Percentiles rank a stretch among this genome's conserved stretches.
These are phyloP conservation scores for Elongisporangium senticosum DNA, from an alignment of 352 stramenopile genomes.

Conservation along the genomic window DNA sequence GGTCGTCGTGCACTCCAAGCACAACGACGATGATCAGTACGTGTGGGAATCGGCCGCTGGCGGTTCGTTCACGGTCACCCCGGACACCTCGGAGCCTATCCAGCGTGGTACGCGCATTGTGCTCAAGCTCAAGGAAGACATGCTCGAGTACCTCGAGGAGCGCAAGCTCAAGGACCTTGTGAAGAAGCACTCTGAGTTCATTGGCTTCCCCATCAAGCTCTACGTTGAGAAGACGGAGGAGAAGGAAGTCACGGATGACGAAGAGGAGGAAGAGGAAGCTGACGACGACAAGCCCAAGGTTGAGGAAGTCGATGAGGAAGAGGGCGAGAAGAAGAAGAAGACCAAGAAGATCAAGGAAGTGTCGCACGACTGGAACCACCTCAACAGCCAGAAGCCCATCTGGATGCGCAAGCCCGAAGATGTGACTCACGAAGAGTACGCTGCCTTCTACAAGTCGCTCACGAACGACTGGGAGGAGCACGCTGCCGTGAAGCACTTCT, in stretches of 20 bases:
- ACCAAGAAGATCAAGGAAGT: constrained; percentile 97
- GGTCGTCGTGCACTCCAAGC: constrained; percentile 98
- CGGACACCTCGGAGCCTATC: constrained; percentile 86
- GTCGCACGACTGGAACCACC: constrained; percentile 98
- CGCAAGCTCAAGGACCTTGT: constrained; percentile 98
- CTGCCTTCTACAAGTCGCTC: constrained; percentile 99
- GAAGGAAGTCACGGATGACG: constrained; percentile 99
- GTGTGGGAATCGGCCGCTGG: constrained; percentile 97
- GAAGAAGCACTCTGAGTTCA: constrained; percentile 99
- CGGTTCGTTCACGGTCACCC: constrained; percentile 96
- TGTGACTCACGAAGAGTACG: constrained; percentile 99
- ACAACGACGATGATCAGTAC: constrained; percentile 98
- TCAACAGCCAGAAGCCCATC: constrained; percentile 99
- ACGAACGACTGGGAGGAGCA: constrained; percentile 99
- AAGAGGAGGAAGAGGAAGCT: constrained; percentile 96
- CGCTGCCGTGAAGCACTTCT: constrained; percentile 98
- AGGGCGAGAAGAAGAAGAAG: constrained; percentile 98
- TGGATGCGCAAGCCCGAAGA: constrained; percentile 99
- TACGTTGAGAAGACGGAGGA: constrained; percentile 99
- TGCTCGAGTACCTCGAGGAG: constrained; percentile 99
- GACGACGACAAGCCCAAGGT: constrained; percentile 98
- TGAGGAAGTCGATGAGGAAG: constrained; percentile 95
- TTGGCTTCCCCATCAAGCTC: constrained; percentile 99
- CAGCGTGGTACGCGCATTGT: constrained; percentile 94
- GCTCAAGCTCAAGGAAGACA: constrained; percentile 98